These are phyloP conservation scores for Anisodus acutangulus DNA, from an alignment of 257 asterid genomes.

Conservation along the genomic window DNA sequence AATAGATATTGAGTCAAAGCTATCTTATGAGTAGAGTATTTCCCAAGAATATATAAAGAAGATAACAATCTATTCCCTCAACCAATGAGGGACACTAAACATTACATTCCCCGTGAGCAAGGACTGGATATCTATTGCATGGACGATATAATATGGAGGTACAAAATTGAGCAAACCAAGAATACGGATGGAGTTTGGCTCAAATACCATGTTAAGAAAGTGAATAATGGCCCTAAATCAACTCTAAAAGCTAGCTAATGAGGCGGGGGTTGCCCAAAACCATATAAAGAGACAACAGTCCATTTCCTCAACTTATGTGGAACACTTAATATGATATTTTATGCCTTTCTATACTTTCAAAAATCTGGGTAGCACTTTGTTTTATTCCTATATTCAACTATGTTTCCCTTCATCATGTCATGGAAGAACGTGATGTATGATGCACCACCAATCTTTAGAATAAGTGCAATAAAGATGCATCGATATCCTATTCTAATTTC, in stretches of 20 bases:
- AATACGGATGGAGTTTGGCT: no score
- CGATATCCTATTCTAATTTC: neutral
- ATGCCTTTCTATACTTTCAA: neutral
- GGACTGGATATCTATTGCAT: neutral
- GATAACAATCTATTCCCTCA: neutral
- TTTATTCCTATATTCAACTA: slow-evolving; percentile 3
- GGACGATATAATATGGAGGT: neutral
- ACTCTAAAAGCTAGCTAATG: neutral
- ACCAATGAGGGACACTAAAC: neutral
- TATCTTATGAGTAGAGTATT: no score
- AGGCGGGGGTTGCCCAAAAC: neutral
- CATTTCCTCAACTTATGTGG: neutral
- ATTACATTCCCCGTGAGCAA: no score
- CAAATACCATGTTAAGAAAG: neutral
- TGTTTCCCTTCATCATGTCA: neutral
- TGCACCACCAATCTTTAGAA: neutral
- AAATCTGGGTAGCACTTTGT: neutral
- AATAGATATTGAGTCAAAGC: no score
- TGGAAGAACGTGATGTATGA: neutral
- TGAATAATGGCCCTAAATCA: neutral
- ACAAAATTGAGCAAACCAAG: neutral
- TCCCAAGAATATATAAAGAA: neutral
- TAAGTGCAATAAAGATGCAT: neutral
- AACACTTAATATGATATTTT: neutral
- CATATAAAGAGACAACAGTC: neutral